These are phyloP conservation scores for Filobasidium wieringae DNA, from an alignment of 768 basidiomycete species.

Conservation along the genomic window DNA sequence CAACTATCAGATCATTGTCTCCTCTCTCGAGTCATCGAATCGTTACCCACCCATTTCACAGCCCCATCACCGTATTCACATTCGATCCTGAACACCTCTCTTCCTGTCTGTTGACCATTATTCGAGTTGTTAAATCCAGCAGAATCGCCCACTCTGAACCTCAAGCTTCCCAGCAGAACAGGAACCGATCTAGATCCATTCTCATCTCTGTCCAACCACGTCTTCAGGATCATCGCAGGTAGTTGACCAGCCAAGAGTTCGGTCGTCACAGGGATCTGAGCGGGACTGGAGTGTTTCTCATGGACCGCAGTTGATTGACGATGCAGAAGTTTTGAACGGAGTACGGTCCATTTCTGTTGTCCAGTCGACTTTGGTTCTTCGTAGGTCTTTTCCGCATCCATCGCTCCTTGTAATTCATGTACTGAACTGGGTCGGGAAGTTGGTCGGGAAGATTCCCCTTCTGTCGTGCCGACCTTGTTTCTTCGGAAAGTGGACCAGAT, in stretches of 20 bases:
- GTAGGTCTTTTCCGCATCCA: slow-evolving; percentile 14
- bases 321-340: slow-evolving; percentile 27
- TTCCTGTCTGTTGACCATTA: slow-evolving; percentile 26
- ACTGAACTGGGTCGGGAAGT: neutral
- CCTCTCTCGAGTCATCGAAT: neutral
- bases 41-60: slow-evolving; percentile 70
- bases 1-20: neutral
- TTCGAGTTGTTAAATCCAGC: slow-evolving; percentile 25
- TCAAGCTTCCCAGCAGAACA: slow-evolving; percentile 34
- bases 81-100: slow-evolving; percentile 40
- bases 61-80: slow-evolving; percentile 93
- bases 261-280: slow-evolving; percentile 33
- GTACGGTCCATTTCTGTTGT: slow-evolving; percentile 28
- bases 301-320: slow-evolving; percentile 5
- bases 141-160: slow-evolving; percentile 38
- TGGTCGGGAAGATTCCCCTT: neutral
- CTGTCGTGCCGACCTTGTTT: neutral
- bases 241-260: slow-evolving; percentile 37
- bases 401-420: neutral
- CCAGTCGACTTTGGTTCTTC: slow-evolving; percentile 13
- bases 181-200: slow-evolving; percentile 37
- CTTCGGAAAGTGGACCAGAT: slow-evolving; percentile 12
- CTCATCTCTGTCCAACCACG: slow-evolving; percentile 39
- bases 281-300: slow-evolving; percentile 15
- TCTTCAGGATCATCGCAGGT: slow-evolving; percentile 38